Base-by-base conservation (phyloP, 2,329 filamentous ascomycete genomes). In the Penicillium oxalicum region DNA sequence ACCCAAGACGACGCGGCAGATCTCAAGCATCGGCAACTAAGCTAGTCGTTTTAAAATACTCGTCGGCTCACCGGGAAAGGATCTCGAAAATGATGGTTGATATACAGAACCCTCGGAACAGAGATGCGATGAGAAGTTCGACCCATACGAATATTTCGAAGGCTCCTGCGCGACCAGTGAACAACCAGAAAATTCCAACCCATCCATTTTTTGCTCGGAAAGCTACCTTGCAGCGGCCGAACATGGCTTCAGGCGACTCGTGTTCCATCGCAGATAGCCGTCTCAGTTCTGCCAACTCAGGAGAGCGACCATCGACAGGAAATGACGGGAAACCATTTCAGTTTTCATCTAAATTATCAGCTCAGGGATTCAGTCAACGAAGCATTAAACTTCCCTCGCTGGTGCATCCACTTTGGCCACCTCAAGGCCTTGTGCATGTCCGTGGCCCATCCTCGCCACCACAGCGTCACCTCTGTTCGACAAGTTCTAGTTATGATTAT, bases 201-300 rank as follows among this genome's bases (percentile, higher is more conserved):
- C 83, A 90, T 67, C 86, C 86, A 0, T 87, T 90, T 61, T 90
- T 90, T 60, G 62, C 77, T 12, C 80, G 78, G 5, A 86, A 83
- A 56, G 24, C 73, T 5, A 64, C 67, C 7, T 63, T 51, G 27
- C 62, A 59, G 24, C 4, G 49, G 0, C 53, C 57, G 4, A 7
- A 26, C 11, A 37, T 44, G 9, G 38, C 4, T 4, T 9, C 27
- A 5, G 13, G 35, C 40, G 26, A 45, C 9, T 13, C 28, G 8
- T 32, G 40, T 38, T 47, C 48, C 3, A 24, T 28, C 9, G 7
- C 34, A 9, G 27, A 40, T 11, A 9, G 8, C 8, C 12, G 25
- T 24, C 27, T 41, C 13, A 9, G 2, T 9, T 24, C 38, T 26
- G 9, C 12, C 2, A 18, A 3, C 4, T 18, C 32, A 38, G 41